These are phyloP conservation scores for Fusarium oxysporum DNA, from an alignment of 2,329 filamentous ascomycete species.

Conservation along the genomic window DNA sequence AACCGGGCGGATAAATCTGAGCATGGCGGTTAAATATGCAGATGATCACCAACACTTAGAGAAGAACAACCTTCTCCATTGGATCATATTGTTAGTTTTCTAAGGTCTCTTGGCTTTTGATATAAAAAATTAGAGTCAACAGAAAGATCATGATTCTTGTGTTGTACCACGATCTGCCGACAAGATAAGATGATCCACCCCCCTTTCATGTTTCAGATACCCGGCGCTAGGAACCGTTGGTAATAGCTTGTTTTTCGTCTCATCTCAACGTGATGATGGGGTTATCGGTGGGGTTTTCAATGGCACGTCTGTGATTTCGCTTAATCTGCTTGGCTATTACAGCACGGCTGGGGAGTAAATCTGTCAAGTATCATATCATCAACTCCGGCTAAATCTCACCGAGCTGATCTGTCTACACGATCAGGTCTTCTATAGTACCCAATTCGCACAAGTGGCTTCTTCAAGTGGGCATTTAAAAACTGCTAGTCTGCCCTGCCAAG, in stretches of 20 bases:
- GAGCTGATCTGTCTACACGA: background rate
- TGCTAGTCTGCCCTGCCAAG: background rate
- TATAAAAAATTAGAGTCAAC: background rate
- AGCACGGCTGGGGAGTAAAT: background rate
- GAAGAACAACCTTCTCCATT: no score
- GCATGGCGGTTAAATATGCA: slow-evolving; percentile 15
- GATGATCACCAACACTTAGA: background rate
- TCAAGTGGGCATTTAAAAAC: background rate
- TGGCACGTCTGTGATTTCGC: background rate
- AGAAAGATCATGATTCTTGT: background rate
- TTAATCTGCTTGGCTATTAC: background rate
- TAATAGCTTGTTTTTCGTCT: slow-evolving; percentile 2
- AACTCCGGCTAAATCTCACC: background rate
- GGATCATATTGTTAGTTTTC: background rate
- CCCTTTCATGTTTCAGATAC: slow-evolving; percentile 33
- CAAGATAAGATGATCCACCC: slow-evolving; percentile 10
- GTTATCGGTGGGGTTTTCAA: background rate
- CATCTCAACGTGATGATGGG: slow-evolving; percentile 12
- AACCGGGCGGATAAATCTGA: background rate
- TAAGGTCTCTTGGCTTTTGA: background rate
- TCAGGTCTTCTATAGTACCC: background rate
- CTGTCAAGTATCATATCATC: background rate
- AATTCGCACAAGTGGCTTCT: background rate
- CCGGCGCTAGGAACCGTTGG: slow-evolving; percentile 25
- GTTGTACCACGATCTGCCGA: slow-evolving; percentile 3